phyloP scores from a whole-genome alignment of 1,284 basidiomycete genomes.

The Clitocybe nebularis region DNA sequence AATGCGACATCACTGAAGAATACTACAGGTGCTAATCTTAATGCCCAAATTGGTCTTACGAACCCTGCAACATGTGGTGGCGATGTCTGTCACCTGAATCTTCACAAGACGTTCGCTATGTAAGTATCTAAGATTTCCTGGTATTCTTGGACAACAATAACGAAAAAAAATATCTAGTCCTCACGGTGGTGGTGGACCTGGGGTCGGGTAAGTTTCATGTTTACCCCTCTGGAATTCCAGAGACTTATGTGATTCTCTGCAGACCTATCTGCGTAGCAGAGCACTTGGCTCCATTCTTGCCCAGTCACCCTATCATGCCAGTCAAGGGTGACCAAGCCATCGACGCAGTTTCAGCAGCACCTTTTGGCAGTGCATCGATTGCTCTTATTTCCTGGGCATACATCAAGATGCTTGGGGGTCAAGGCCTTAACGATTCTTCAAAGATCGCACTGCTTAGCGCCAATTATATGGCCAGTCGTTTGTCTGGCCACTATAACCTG shows the following conservation, averaged over 20 bases:
- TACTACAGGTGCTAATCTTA: constrained; percentile 77
- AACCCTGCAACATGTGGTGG: constrained; percentile 95
- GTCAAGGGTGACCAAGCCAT: constrained; percentile 76
- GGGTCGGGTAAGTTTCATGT: constrained; percentile 63
- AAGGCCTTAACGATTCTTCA: constrained; percentile 82
- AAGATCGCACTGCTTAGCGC: constrained; percentile 89
- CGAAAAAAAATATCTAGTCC: constrained; percentile 72
- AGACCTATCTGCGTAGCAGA: constrained; percentile 93
- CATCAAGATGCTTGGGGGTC: constrained; percentile 95
- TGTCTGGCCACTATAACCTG: constrained; percentile 83
- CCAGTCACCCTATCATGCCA: constrained; percentile 80
- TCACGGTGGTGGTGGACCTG: constrained; percentile 96
- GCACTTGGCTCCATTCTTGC: constrained; percentile 93
- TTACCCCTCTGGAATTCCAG: neutral
- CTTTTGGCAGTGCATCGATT: constrained; percentile 93
- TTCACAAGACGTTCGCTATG: constrained; percentile 97
- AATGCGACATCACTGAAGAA: constrained; percentile 1
- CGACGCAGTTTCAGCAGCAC: constrained; percentile 86
- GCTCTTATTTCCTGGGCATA: constrained; percentile 98
- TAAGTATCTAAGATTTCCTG: too few relatives aligned
- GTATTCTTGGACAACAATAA: too few relatives aligned
- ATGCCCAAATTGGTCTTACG: constrained; percentile 93
- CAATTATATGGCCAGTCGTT: constrained; percentile 93
- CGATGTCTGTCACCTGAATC: constrained; percentile 96
- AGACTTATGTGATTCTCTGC: constrained; percentile 10